Evolutionary conservation across 116 monocot genomes (phyloP).

Genomic region (Phalaenopsis hybrid): DNA sequence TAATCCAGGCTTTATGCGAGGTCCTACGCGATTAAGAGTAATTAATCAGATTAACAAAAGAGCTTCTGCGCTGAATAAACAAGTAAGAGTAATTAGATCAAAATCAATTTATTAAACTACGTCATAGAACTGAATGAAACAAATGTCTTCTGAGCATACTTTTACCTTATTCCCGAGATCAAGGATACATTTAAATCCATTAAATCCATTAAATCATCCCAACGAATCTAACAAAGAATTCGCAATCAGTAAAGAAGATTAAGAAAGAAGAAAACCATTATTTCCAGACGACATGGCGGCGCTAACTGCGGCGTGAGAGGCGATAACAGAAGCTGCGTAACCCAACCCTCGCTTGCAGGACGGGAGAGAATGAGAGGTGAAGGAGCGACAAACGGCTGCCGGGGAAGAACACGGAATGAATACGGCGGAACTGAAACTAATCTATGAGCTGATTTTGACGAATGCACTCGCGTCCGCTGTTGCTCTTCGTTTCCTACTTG

Average conservation of each 20-base stretch:
- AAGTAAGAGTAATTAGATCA: neutral
- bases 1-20: neutral
- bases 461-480: neutral
- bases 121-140: neutral
- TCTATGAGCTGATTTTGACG: neutral
- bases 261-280: neutral
- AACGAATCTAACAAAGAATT: neutral
- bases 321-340: neutral
- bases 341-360: neutral
- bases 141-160: neutral
- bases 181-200: neutral
- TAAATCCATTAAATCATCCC: neutral
- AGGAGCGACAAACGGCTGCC: neutral
- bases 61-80: neutral
- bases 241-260: neutral
- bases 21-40: no score
- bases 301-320: neutral
- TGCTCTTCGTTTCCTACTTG: neutral
- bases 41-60: neutral
- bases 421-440: slow-evolving; percentile 1
- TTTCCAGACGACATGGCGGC: neutral
- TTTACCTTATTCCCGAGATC: neutral
- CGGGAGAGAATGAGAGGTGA: neutral
- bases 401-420: neutral
- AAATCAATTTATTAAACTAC: neutral